A percentile compares a stretch with the other conserved stretches of the same genome.
Evolutionary conservation across 306 rosid species (phyloP).

Genomic region (Ammopiptanthus mongolicus): DNA sequence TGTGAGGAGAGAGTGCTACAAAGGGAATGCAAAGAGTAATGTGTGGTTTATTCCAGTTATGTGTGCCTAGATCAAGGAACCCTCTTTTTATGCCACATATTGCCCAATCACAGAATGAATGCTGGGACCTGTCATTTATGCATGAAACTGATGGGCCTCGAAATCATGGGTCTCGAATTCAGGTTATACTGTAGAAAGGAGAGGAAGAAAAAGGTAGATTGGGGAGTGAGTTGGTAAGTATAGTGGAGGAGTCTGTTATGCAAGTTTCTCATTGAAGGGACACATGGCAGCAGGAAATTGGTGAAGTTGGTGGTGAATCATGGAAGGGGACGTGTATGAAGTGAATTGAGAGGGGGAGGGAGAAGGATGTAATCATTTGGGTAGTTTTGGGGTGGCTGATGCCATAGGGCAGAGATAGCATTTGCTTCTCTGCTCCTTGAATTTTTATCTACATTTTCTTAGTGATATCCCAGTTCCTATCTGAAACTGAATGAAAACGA

Average conservation of each 20-base stretch:
- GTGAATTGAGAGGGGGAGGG: background rate
- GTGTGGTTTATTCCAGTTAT: constrained; percentile 2
- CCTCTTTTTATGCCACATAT: background rate
- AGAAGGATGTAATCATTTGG: background rate
- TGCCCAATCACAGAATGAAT: background rate
- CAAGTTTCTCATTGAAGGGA: no score
- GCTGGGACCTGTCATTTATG: constrained; percentile 2
- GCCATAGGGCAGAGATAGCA: background rate
- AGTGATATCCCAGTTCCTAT: background rate
- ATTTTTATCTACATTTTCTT: background rate
- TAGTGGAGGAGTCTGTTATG: no score
- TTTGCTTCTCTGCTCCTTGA: background rate
- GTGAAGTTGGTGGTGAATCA: background rate
- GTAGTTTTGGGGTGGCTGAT: background rate
- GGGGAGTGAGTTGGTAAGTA: background rate
- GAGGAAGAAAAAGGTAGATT: background rate
- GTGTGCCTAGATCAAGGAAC: background rate
- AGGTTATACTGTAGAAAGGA: no score
- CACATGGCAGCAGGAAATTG: no score
- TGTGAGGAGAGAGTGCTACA: background rate
- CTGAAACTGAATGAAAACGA: background rate
- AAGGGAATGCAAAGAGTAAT: constrained; percentile 5
- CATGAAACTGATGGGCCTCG: background rate
- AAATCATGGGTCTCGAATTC: background rate
- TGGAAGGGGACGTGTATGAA: background rate